These are phyloP conservation scores for Penicillium sp. DNA, from an alignment of 2,329 filamentous ascomycete species.

Conservation along the genomic window DNA sequence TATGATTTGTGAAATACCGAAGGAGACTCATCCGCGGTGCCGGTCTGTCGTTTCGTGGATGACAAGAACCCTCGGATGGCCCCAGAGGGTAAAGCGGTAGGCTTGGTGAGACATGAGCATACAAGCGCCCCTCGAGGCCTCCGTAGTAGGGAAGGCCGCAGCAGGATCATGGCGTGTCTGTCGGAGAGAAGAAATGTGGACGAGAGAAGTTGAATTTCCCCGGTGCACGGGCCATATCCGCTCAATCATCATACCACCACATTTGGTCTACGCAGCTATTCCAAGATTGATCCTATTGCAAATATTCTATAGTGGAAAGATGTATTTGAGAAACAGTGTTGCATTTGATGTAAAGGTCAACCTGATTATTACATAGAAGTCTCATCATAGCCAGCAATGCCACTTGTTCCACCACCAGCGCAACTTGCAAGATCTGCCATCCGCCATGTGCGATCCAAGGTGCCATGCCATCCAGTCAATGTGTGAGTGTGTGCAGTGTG, in stretches of 20 bases:
- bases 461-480: no score
- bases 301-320: no score
- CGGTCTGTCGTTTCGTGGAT: constrained; percentile 33
- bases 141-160: constrained; percentile 36
- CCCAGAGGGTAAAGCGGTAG: constrained; percentile 17
- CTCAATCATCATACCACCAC: constrained; percentile 11
- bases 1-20: constrained; percentile 39
- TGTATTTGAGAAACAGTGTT: no score
- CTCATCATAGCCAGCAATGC: no score
- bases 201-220: constrained; percentile 27
- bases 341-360: no score
- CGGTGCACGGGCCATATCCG: constrained; percentile 33
- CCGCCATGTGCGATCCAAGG: no score
- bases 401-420: no score
- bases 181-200: constrained; percentile 21
- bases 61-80: constrained; percentile 34
- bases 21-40: constrained; percentile 27
- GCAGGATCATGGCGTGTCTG: constrained; percentile 37
- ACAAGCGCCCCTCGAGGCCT: constrained; percentile 35
- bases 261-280: neutral
- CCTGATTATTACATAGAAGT: no score
- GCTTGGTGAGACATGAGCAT: constrained; percentile 36
- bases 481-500: no score
- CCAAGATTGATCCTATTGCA: no score
- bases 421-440: no score